A percentile compares a stretch with the other conserved stretches of the same genome.
Conservation (phyloP, 164 flowering plant genomes). For the Chimonanthus praecox region DNA sequence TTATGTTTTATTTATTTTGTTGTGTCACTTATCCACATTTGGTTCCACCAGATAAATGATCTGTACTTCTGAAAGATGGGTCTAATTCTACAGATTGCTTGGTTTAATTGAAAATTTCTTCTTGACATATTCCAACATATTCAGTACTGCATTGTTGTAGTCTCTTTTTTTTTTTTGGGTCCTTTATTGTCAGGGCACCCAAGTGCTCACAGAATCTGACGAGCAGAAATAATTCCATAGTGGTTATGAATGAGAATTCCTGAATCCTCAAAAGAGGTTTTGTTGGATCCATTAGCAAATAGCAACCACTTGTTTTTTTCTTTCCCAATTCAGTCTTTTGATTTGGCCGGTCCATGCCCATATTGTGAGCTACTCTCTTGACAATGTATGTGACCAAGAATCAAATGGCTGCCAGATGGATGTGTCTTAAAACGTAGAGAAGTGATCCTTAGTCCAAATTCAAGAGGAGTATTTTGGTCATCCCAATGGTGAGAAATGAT, state of each 20-base stretch:
- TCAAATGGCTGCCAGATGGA: too few relatives aligned
- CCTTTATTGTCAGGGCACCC: neutral
- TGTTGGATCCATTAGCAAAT: neutral
- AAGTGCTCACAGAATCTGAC: neutral
- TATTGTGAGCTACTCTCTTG: too few relatives aligned
- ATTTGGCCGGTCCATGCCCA: too few relatives aligned
- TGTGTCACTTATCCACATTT: neutral
- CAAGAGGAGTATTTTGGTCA: too few relatives aligned
- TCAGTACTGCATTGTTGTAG: neutral
- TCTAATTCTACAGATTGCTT: neutral
- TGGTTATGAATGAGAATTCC: too few relatives aligned
- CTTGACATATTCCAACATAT: too few relatives aligned
- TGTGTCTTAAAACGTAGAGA: too few relatives aligned
- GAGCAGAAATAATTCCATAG: neutral
- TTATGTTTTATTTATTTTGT: neutral
- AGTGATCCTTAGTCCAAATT: too few relatives aligned
- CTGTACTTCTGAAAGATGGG: neutral
- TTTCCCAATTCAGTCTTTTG: neutral
- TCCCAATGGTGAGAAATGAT: too few relatives aligned
- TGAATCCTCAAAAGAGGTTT: too few relatives aligned
- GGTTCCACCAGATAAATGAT: neutral
- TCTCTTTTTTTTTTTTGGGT: neutral
- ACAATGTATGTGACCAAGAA: too few relatives aligned
- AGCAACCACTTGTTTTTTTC: neutral
- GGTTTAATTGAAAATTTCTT: neutral